These are phyloP conservation scores for Fremontodendron californicum DNA, from an alignment of 345 rosid genomes.

Conservation along the genomic window DNA sequence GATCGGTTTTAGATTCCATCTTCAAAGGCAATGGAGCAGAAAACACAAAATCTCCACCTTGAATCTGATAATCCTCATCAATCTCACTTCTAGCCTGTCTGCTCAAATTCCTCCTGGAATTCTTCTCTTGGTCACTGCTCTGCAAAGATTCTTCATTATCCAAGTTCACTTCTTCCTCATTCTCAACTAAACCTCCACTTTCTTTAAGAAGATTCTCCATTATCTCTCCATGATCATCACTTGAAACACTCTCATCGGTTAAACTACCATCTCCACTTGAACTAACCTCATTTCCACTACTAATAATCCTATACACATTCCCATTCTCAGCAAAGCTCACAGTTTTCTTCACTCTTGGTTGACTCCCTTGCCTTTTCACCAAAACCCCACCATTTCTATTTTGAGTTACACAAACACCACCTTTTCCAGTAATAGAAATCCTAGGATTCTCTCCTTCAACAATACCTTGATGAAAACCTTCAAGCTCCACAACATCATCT, in stretches of 20 bases:
- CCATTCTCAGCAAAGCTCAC: constrained; percentile 56
- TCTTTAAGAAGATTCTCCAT: not conserved
- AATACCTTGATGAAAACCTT: constrained; percentile 51
- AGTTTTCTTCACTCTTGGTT: constrained; percentile 43
- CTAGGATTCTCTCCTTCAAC: constrained; percentile 32
- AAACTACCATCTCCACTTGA: constrained; percentile 37
- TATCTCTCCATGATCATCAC: constrained; percentile 24
- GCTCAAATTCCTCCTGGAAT: not conserved
- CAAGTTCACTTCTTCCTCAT: not conserved
- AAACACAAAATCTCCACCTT: constrained; percentile 5
- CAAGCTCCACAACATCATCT: constrained; percentile 55
- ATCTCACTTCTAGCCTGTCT: not conserved
- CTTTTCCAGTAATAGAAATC: constrained; percentile 3
- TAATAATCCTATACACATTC: constrained; percentile 40
- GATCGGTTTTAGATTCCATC: constrained; percentile 12
- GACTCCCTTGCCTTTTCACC: constrained; percentile 30
- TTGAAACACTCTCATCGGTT: constrained; percentile 32
- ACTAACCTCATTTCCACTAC: constrained; percentile 34
- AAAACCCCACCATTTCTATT: constrained; percentile 19
- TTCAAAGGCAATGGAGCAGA: constrained; percentile 13
- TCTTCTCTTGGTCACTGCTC: not conserved
- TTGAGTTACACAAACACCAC: not conserved
- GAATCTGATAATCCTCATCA: not conserved
- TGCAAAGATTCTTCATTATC: not conserved
- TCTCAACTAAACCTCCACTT: constrained; percentile 5